Base-by-base conservation (phyloP, 345 rosid genomes). In the Microcos paniculata region DNA sequence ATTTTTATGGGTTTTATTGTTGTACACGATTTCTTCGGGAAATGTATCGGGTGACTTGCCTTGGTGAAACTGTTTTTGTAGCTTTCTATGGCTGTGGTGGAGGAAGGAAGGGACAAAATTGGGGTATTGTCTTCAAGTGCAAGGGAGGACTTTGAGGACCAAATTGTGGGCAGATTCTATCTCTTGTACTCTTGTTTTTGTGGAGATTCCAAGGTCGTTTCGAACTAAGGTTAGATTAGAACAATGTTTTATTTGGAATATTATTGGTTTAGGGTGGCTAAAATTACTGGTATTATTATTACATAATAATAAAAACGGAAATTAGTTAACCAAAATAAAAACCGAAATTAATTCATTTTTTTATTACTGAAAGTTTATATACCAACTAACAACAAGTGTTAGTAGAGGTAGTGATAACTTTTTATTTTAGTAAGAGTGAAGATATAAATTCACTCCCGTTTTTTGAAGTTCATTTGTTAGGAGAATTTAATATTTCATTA, bases 31-130 rank as follows among this genome's bases (percentile, higher is more conserved):
- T 62, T 38, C 26, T 9, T 43, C 10, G 51, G 19, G 19, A 70
- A 55, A n/a, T n/a, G n/a, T 64, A 53, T 56, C 40, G 4, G 15
- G 51, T 21, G 59, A 53, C 48, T 55, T 55, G 76, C 62, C 64
- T 46, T 19, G 65, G 23, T 69, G 52, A 55, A 77, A 16, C 31
- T 38, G 63, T 8, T 10, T 30, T 2, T 15, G 40, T 67, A 23
- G 57, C 30, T 46, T n/a, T n/a, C n/a, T 45, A 69, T 26, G 74
- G 10, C 48, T 76, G 73, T 55, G 81, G 79, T 40, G 10, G 55
- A 15, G 1, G 6, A 6, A 40, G 58, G 51, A 49, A 62, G 40
- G 51, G 73, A 69, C 73, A 76, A 73, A 79, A 4, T 12, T 21
- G 16, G 72, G 31, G 14, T 48, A 0, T 76, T 56, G 83, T 80